Percentiles rank a stretch among this genome's conserved stretches.
Evolutionary conservation across 1,284 basidiomycete genomes (phyloP).

Genomic region (Cutaneotrichosporon cutaneum): DNA sequence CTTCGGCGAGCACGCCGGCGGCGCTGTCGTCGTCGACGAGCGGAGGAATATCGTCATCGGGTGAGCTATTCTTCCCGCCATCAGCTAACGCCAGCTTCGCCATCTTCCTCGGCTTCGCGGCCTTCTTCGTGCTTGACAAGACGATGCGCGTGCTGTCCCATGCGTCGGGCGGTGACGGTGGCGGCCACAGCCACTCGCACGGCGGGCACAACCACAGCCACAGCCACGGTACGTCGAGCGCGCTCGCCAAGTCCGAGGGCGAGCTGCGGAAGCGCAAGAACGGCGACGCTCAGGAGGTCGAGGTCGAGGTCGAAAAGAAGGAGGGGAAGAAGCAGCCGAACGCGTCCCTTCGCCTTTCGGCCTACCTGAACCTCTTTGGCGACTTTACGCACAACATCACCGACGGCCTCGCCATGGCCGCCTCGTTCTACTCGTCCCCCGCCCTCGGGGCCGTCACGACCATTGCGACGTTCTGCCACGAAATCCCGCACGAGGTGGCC

Average conservation of each 20-base stretch:
- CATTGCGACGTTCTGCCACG: constrained; percentile 85
- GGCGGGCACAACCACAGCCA: constrained; percentile 63
- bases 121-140: constrained; percentile 89
- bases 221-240: constrained; percentile 38
- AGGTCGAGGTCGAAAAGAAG: constrained; percentile 19
- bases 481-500: constrained; percentile 87
- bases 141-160: constrained; percentile 68
- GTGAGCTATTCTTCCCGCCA: constrained; percentile 41
- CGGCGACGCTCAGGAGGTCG: constrained; percentile 27
- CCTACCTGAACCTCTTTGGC: constrained; percentile 84
- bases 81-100: constrained; percentile 59
- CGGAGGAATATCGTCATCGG: constrained; percentile 85
- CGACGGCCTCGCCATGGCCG: constrained; percentile 79
- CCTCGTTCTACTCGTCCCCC: constrained; percentile 84
- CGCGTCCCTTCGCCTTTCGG: constrained; percentile 68
- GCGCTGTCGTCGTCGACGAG: constrained; percentile 76
- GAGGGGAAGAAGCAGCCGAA: constrained; percentile 36
- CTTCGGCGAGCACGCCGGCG: constrained; percentile 75
- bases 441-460: constrained; percentile 86
- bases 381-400: constrained; percentile 74
- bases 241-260: constrained; percentile 23
- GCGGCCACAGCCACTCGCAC: constrained; percentile 55
- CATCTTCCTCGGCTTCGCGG: constrained; percentile 77
- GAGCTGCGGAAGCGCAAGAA: constrained; percentile 42
- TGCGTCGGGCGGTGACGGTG: constrained; percentile 53